A percentile compares a stretch with the other conserved stretches of the same genome.
Conservation (phyloP, 2,329 filamentous ascomycete species). For the Colletotrichum simmondsii region DNA sequence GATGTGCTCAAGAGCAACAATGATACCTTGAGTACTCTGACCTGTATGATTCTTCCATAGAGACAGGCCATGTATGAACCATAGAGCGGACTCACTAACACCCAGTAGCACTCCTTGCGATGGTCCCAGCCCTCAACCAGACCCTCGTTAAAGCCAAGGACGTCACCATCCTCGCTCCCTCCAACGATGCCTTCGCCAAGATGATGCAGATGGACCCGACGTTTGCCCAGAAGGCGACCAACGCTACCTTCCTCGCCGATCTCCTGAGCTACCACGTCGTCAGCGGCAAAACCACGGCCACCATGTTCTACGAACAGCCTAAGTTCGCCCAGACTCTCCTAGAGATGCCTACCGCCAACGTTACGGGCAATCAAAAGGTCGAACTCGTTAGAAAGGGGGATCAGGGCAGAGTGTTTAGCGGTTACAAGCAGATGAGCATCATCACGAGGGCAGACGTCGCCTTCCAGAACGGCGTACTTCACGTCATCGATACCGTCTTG, state of each 20-base stretch:
- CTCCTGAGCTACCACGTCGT: conserved; percentile 73
- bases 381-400: conserved; percentile 54
- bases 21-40: conserved; percentile 39
- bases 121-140: conserved; percentile 38
- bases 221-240: conserved; percentile 43
- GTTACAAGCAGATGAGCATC: conserved; percentile 44
- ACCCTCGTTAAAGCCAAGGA: conserved; percentile 43
- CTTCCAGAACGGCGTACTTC: conserved; percentile 61
- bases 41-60: conserved; percentile 25
- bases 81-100: neutral
- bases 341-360: conserved; percentile 56
- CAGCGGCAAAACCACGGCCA: conserved; percentile 56
- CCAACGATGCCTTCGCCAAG: conserved; percentile 62
- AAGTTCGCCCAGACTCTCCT: conserved; percentile 42
- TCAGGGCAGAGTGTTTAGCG: conserved; percentile 51
- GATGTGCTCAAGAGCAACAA: conserved; percentile 38
- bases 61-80: neutral
- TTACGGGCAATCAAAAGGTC: conserved; percentile 61
- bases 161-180: conserved; percentile 65
- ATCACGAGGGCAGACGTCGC: conserved; percentile 54
- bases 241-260: conserved; percentile 54
- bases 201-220: conserved; percentile 44
- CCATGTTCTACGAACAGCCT: conserved; percentile 41
- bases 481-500: conserved; percentile 63
- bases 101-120: conserved; percentile 34